These are phyloP conservation scores for Diospyros kaki DNA, from an alignment of 148 eudicot genomes.

Conservation along the genomic window DNA sequence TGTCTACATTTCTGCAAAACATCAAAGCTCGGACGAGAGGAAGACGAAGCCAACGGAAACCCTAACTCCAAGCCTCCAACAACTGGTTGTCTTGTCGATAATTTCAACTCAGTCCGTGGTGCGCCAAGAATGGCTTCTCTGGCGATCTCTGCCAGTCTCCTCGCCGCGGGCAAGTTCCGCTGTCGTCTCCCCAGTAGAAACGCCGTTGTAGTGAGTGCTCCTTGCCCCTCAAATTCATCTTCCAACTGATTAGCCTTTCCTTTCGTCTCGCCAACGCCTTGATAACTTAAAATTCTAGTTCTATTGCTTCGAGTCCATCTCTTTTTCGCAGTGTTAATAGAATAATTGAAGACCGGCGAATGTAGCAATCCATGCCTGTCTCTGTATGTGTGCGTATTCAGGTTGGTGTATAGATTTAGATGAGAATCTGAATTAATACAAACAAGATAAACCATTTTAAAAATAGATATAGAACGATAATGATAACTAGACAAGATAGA, in stretches of 20 bases:
- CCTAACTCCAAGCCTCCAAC: background rate
- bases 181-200: constrained; percentile 3
- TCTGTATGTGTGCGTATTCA: background rate
- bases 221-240: background rate
- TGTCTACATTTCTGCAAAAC: background rate
- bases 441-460: no score
- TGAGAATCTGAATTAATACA: background rate
- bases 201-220: constrained; percentile 19
- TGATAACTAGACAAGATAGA: no score
- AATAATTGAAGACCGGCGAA: background rate
- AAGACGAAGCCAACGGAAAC: background rate
- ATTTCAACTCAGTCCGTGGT: background rate
- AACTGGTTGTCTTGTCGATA: background rate
- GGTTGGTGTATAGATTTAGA: background rate
- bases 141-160: constrained; percentile 19
- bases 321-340: background rate
- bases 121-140: constrained; percentile 20
- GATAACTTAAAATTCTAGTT: background rate
- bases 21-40: background rate
- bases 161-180: constrained; percentile 8
- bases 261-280: background rate
- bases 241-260: background rate
- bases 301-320: background rate
- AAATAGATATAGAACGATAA: no score
- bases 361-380: background rate